phyloP scores from a whole-genome alignment of 768 basidiomycete genomes.

The Pleurotus ostreatus region DNA sequence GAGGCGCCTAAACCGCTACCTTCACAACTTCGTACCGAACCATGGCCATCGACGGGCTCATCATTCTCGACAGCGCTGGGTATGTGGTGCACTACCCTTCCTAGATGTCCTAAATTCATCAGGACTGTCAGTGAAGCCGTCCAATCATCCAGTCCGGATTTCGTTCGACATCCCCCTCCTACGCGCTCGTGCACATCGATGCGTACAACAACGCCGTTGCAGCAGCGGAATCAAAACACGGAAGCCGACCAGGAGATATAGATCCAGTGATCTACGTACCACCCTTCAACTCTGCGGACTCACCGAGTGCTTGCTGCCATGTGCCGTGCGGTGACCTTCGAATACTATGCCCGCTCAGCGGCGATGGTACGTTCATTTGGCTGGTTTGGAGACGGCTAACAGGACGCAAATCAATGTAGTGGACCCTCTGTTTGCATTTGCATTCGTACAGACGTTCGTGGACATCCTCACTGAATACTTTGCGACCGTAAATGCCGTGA shows the following conservation, averaged over 20 bases:
- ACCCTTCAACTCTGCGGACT: slow-evolving; percentile 36
- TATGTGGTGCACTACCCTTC: slow-evolving; percentile 28
- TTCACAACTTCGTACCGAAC: too few relatives aligned
- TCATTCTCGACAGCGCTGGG: slow-evolving; percentile 75
- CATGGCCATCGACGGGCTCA: slow-evolving; percentile 81
- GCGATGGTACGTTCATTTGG: slow-evolving; percentile 61
- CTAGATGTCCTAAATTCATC: slow-evolving; percentile 9
- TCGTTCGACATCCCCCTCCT: slow-evolving; percentile 68
- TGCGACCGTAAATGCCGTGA: slow-evolving; percentile 74
- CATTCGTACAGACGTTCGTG: slow-evolving; percentile 82
- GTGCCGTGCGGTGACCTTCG: slow-evolving; percentile 71
- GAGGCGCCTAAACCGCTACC: too few relatives aligned
- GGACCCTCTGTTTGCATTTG: slow-evolving; percentile 86
- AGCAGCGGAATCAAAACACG: slow-evolving; percentile 32
- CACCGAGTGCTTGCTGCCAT: slow-evolving; percentile 81
- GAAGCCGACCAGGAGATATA: slow-evolving; percentile 43
- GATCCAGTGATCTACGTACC: slow-evolving; percentile 75
- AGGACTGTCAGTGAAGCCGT: slow-evolving; percentile 34
- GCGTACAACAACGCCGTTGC: slow-evolving; percentile 71
- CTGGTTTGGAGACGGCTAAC: slow-evolving; percentile 3
- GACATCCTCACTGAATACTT: slow-evolving; percentile 86
- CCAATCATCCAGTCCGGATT: slow-evolving; percentile 92
- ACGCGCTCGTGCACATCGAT: slow-evolving; percentile 84
- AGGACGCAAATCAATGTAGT: slow-evolving; percentile 36
- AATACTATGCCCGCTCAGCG: slow-evolving; percentile 77